Evolutionary conservation across 139 green algal genomes (phyloP).

Genomic region (Nannochloris sp.): DNA sequence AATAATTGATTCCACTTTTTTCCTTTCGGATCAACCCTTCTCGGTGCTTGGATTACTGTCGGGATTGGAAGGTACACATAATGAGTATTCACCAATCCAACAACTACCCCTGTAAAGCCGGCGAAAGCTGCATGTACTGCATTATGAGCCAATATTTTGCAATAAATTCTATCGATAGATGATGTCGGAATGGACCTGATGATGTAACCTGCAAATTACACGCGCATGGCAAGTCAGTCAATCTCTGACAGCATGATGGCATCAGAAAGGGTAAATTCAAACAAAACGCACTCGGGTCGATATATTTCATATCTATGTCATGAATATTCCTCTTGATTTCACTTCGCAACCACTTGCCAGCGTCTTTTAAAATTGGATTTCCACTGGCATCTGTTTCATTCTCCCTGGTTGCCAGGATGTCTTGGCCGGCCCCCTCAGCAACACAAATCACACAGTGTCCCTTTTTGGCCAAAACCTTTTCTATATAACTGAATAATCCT

Average conservation of each 20-base stretch:
- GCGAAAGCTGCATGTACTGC: conserved; percentile 93
- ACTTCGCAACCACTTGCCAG: conserved; percentile 52
- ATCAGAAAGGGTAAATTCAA: not conserved
- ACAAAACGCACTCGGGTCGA: conserved; percentile 38
- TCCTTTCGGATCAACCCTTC: conserved; percentile 72
- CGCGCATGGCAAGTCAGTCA: not conserved
- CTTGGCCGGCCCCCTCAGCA: conserved; percentile 73
- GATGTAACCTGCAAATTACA: conserved; percentile 37
- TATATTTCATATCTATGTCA: conserved; percentile 53
- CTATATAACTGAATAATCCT: conserved; percentile 73
- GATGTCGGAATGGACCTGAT: conserved; percentile 85
- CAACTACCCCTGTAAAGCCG: conserved; percentile 63
- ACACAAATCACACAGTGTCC: conserved; percentile 69
- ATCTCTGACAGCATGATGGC: too few relatives aligned
- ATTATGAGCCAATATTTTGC: conserved; percentile 87
- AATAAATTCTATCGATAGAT: conserved; percentile 82
- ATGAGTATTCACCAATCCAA: conserved; percentile 91
- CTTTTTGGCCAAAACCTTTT: conserved; percentile 65
- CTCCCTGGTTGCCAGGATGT: conserved; percentile 20
- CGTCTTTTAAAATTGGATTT: conserved; percentile 60
- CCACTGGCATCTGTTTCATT: conserved; percentile 42
- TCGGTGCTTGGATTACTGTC: conserved; percentile 69
- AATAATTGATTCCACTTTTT: conserved; percentile 77
- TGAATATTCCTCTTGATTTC: conserved; percentile 55
- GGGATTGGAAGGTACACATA: conserved; percentile 86